phyloP scores from a whole-genome alignment of 2,329 filamentous ascomycete genomes.

The Ophiocordyceps camponoti-leonardi region DNA sequence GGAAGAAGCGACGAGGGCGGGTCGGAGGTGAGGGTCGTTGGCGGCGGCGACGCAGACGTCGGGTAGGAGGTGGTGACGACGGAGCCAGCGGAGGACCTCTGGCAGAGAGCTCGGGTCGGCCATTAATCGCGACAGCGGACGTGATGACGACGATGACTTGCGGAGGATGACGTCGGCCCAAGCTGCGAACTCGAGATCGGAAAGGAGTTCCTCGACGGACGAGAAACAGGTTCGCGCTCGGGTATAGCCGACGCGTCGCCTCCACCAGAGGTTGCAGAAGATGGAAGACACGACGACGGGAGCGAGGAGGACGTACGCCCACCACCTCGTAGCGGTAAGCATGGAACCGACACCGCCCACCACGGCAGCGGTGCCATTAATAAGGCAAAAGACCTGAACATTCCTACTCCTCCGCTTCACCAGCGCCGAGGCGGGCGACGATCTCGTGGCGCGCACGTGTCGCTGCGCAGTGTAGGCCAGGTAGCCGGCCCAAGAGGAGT shows the following conservation, averaged over 20 bases:
- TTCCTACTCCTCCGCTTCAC: slow-evolving; percentile 18
- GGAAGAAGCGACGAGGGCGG: slow-evolving; percentile 1
- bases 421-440: slow-evolving; percentile 7
- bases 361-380: slow-evolving; percentile 27
- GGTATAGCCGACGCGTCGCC: slow-evolving; percentile 25
- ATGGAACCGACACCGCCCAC: slow-evolving; percentile 30
- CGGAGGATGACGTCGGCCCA: slow-evolving; percentile 3
- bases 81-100: slow-evolving; percentile 4
- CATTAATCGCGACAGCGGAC: slow-evolving; percentile 1
- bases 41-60: slow-evolving; percentile 2
- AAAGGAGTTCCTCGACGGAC: slow-evolving; percentile 2
- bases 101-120: slow-evolving; percentile 3
- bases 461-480: slow-evolving; percentile 21
- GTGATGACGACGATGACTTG: neutral
- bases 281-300: slow-evolving; percentile 29
- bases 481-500: slow-evolving; percentile 27
- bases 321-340: slow-evolving; percentile 31
- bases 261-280: slow-evolving; percentile 30
- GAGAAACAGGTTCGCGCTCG: slow-evolving; percentile 13
- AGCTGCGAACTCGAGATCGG: slow-evolving; percentile 7
- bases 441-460: slow-evolving; percentile 14
- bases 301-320: slow-evolving; percentile 31
- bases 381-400: slow-evolving; percentile 24
- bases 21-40: slow-evolving; percentile 1
- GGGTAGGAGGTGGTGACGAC: slow-evolving; percentile 5